These are phyloP conservation scores for Seiridium cupressi DNA, from an alignment of 2,329 filamentous ascomycete genomes.

Conservation along the genomic window DNA sequence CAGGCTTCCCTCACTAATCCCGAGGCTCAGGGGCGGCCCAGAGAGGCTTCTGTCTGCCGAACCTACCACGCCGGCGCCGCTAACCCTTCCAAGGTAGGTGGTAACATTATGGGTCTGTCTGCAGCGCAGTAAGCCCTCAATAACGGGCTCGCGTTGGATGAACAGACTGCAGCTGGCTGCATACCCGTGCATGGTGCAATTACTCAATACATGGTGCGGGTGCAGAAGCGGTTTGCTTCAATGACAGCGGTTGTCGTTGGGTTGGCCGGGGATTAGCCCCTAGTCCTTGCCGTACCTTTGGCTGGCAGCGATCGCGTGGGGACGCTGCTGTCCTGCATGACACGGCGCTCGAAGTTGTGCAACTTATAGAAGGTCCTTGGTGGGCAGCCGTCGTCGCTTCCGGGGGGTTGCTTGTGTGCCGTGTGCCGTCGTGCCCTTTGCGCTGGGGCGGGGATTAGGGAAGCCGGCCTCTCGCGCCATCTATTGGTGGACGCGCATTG, in stretches of 20 bases:
- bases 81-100: constrained; percentile 7
- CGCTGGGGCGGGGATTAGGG: not conserved
- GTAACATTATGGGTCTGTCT: not conserved
- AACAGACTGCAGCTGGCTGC: not conserved
- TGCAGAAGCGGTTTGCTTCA: not conserved
- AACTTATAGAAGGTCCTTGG: not conserved
- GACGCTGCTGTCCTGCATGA: no score
- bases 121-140: not conserved
- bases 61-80: not conserved
- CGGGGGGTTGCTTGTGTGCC: not conserved
- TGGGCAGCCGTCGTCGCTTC: not conserved
- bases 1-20: not conserved
- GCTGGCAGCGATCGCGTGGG: no score
- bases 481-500: not conserved
- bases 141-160: not conserved
- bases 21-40: not conserved
- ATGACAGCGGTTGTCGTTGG: no score
- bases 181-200: not conserved
- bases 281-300: no score
- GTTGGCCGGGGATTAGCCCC: no score
- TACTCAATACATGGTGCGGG: not conserved
- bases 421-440: no score
- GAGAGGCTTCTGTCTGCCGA: not conserved
- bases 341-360: not conserved
- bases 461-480: not conserved